These are phyloP conservation scores for Helianthus tuberosus DNA, from an alignment of 129 eudicot genomes.

Conservation along the genomic window DNA sequence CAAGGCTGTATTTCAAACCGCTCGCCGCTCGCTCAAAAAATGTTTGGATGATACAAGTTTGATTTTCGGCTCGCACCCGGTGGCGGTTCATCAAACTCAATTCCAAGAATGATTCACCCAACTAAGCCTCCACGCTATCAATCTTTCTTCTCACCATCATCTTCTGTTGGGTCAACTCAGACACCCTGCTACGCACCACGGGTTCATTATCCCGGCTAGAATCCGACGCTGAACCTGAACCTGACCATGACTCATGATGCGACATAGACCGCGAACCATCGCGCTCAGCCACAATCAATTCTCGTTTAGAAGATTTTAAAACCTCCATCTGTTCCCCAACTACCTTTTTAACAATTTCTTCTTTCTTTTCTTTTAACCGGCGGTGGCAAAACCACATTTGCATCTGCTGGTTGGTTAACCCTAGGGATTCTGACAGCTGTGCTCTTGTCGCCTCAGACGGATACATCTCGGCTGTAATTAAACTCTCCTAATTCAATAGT, in stretches of 20 bases:
- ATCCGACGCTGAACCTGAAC: conserved; percentile 60
- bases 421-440: too few species aligned
- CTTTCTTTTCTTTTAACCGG: too few species aligned
- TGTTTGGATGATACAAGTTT: too few species aligned
- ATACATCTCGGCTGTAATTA: too few species aligned
- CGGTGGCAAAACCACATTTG: too few species aligned
- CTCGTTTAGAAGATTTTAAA: conserved; percentile 45
- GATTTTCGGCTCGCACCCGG: too few species aligned
- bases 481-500: too few species aligned
- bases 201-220: conserved; percentile 60
- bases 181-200: conserved; percentile 43
- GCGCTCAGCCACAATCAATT: conserved; percentile 41
- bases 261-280: conserved; percentile 51
- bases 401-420: too few species aligned
- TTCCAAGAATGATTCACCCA: conserved; percentile 87
- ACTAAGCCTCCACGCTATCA: conserved; percentile 80
- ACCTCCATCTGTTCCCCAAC: conserved; percentile 31
- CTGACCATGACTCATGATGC: conserved; percentile 46
- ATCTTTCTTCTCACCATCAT: conserved; percentile 58
- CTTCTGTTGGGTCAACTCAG: conserved; percentile 54
- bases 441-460: too few species aligned
- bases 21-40: too few species aligned
- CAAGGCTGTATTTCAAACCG: too few species aligned
- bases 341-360: conserved; percentile 44
- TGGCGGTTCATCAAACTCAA: conserved; percentile 89